Evolutionary conservation across 2,329 filamentous ascomycete species (phyloP).

Genomic region (Exophiala lecanii-corni): DNA sequence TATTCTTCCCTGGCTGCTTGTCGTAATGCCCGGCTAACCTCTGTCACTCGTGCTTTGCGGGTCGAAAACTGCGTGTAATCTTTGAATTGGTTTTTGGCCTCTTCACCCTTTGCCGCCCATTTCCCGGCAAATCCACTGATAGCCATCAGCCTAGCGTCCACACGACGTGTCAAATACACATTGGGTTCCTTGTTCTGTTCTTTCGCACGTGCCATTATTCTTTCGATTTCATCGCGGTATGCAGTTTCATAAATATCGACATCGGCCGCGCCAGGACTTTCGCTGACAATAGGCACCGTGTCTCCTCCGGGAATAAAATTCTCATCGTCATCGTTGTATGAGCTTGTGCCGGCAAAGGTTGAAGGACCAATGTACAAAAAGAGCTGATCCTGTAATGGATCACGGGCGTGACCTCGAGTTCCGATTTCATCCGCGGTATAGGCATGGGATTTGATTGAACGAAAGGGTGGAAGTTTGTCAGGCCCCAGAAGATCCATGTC

Average conservation of each 20-base stretch:
- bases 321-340: slow-evolving; percentile 41
- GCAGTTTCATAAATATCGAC: slow-evolving; percentile 86
- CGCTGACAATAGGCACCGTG: slow-evolving; percentile 57
- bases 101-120: slow-evolving; percentile 26
- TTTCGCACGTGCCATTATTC: slow-evolving; percentile 53
- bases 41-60: slow-evolving; percentile 26
- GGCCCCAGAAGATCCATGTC: slow-evolving; percentile 18
- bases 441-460: slow-evolving; percentile 18
- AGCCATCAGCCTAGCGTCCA: slow-evolving; percentile 38
- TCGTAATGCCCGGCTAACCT: slow-evolving; percentile 27
- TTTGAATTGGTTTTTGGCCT: slow-evolving; percentile 25
- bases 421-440: slow-evolving; percentile 22
- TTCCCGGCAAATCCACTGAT: slow-evolving; percentile 27
- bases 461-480: slow-evolving; percentile 23
- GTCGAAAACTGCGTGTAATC: slow-evolving; percentile 27
- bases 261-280: slow-evolving; percentile 78
- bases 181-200: slow-evolving; percentile 43
- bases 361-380: slow-evolving; percentile 72
- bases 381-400: slow-evolving; percentile 60
- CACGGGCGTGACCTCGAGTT: slow-evolving; percentile 56
- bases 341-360: slow-evolving; percentile 39
- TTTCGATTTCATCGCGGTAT: slow-evolving; percentile 74
- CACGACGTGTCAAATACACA: slow-evolving; percentile 53
- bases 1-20: slow-evolving; percentile 28
- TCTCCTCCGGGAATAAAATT: slow-evolving; percentile 28